Base-by-base conservation (phyloP, 192 early-diverging fungal species). In the Geosiphon pyriformis region DNA sequence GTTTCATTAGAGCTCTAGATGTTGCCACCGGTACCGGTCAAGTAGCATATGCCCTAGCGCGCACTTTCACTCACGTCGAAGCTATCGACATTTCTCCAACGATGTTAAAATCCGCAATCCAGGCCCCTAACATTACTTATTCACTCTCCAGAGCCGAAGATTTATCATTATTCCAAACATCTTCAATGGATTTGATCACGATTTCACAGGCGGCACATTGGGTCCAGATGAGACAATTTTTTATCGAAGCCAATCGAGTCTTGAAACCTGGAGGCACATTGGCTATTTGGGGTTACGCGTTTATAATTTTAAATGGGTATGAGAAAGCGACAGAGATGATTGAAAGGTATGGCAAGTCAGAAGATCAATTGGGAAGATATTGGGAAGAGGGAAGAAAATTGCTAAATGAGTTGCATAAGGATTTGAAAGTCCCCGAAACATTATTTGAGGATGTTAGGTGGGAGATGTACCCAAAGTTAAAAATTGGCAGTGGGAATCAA, bases 181-280 rank as follows among this genome's bases (percentile, higher is more conserved):
- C 33, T 1, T 70, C 67, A 11, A 67, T 82, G 10, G 83, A 85
- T 66, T 50, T 83, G 23, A 56, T 85, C 11, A 81, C 81, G 0
- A 55, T 73, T 1, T 80, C 77, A 1, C 78, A 83, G 23, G 78
- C 79, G 0, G 59, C 78, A 33, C 81, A 85, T 53, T 88, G 85
- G 85, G 80, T 88, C 23, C 74, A 85, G 31, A 74, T 80, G 26
- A 67, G 72, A 20, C 46, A 42, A 12, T 88, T 88, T 67, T 86
- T 80, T 55, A 71, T 76, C 3, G 82, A 85, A 60, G 70, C 74
- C 46, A 75, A 78, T 53, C 78, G 82, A n/a, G 81, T 84, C 4
- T 74, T 88, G 18, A 83, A 83, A 42, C 83, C 82, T n/a, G 59
- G 48, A 0, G 87, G 87, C 8, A 85, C 85, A 0, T 70, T 88